A percentile compares a stretch with the other conserved stretches of the same genome.
Evolutionary conservation across 2,329 filamentous ascomycete species (phyloP).

Genomic region (Aquanectria penicillioides): DNA sequence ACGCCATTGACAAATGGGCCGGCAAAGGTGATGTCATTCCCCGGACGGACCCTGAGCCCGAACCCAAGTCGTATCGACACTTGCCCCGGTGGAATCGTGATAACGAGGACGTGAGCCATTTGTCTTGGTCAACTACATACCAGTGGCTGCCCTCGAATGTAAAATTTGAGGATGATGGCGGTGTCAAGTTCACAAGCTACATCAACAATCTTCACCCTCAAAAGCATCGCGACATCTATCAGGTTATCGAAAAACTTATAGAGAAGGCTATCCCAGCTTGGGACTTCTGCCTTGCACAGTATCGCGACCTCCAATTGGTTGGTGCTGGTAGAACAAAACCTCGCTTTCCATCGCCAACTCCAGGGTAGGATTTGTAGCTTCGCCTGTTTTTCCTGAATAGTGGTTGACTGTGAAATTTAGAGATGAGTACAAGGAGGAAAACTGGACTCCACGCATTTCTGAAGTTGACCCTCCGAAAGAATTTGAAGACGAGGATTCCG

Average conservation of each 20-base stretch:
- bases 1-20: slow-evolving; percentile 34
- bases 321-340: slow-evolving; percentile 25
- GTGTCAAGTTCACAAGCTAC: slow-evolving; percentile 53
- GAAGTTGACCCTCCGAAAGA: background rate
- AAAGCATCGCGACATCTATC: slow-evolving; percentile 43
- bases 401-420: background rate
- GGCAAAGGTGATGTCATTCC: slow-evolving; percentile 37
- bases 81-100: background rate
- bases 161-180: slow-evolving; percentile 50
- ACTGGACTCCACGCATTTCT: background rate
- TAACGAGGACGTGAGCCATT: background rate
- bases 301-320: slow-evolving; percentile 45
- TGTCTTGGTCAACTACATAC: slow-evolving; percentile 47
- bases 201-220: slow-evolving; percentile 58
- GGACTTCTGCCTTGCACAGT: slow-evolving; percentile 58
- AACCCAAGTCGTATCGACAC: background rate
- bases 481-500: slow-evolving; percentile 23
- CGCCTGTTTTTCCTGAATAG: slow-evolving; percentile 42
- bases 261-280: slow-evolving; percentile 52
- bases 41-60: slow-evolving; percentile 60
- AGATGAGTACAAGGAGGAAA: slow-evolving; percentile 2
- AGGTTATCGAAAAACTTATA: slow-evolving; percentile 49
- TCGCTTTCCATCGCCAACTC: slow-evolving; percentile 18
- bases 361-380: slow-evolving; percentile 21
- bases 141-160: slow-evolving; percentile 44